phyloP scores from a whole-genome alignment of 495 filamentous ascomycete genomes.

The Arthonia radiata region DNA sequence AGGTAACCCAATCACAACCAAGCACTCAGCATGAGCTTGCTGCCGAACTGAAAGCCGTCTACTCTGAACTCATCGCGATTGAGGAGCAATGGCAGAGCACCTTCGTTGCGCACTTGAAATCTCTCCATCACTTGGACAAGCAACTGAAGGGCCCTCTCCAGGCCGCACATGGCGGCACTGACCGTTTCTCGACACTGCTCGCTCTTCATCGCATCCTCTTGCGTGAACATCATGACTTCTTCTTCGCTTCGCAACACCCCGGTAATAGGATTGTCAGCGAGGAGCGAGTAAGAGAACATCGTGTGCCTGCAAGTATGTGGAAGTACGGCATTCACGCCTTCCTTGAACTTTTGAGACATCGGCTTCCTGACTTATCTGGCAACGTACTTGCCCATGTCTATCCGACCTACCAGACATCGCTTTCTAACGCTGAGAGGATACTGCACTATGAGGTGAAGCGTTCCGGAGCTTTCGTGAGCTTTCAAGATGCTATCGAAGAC shows the following conservation, averaged over 20 bases:
- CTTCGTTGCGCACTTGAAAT: conserved; percentile 44
- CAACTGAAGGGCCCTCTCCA: too few species aligned
- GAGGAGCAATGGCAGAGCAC: too few species aligned
- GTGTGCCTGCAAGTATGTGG: conserved; percentile 73
- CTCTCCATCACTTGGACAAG: too few species aligned
- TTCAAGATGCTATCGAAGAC: too few species aligned
- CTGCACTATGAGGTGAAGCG: too few species aligned
- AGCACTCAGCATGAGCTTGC: conserved; percentile 56
- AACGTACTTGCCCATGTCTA: conserved; percentile 67
- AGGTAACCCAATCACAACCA: conserved; percentile 35
- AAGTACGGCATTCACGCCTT: conserved; percentile 59
- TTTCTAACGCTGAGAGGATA: conserved; percentile 52
- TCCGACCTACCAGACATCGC: conserved; percentile 59
- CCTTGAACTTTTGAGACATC: conserved; percentile 43
- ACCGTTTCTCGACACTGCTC: too few species aligned
- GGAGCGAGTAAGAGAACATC: conserved; percentile 38
- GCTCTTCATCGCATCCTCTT: conserved; percentile 41
- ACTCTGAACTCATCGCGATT: conserved; percentile 51
- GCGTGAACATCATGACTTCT: conserved; percentile 63
- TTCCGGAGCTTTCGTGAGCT: too few species aligned
- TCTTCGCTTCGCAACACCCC: conserved; percentile 54
- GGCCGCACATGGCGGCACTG: too few species aligned
- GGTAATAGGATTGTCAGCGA: conserved; percentile 32
- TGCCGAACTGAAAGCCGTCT: conserved; percentile 48
- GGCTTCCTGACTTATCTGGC: conserved; percentile 43